Evolutionary conservation across 2,329 filamentous ascomycete species (phyloP), one percentile per base, ranked within the genome.

Genomic region (Colletotrichum viniferum): DNA sequence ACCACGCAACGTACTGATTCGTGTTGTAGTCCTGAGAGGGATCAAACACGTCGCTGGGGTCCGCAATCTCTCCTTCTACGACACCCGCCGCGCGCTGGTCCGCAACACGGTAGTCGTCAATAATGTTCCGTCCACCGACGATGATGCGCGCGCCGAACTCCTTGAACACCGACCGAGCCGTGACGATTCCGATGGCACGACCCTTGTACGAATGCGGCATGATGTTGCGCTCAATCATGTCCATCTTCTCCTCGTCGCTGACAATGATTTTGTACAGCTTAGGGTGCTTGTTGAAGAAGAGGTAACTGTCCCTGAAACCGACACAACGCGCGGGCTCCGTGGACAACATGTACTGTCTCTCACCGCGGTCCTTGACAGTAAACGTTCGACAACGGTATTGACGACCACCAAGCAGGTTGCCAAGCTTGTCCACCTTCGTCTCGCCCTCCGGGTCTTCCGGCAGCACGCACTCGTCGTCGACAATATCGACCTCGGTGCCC

Each of bases 141-240:
- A 99, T 91, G 80, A 99, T 99, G 77, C 95, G 92, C 8, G 97
- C 95, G 73, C 97, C 97, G 79, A 99, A 99, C 84, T 99, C 97
- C 73, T 97, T 92, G 84, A 98, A 99, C 18, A 99, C 97, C 2
- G 97, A 98, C 61, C 97, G 93, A 64, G 97, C 97, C 18, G 97
- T 98, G 62, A 98, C 96, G 32, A 99, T 96, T 83, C 97, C 97
- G 83, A 99, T 99, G 7, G 96, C 95, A 69, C 97, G 95, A 76
- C 97, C 97, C 85, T 98, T 99, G 92, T 99, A 99, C 32, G 96
- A 98, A 87, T 98, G 97, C 2, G 97, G 97, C 77, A 99, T 98
- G 81, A 99, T 94, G 7, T 97, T 94, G 76, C 97, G 93, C 79
- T 97, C 95, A 81, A 99, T 99, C 87, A 99, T 91, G 84, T 98